These are phyloP conservation scores for Esteya vermicola DNA, from an alignment of 2,329 filamentous ascomycete genomes.

Conservation along the genomic window DNA sequence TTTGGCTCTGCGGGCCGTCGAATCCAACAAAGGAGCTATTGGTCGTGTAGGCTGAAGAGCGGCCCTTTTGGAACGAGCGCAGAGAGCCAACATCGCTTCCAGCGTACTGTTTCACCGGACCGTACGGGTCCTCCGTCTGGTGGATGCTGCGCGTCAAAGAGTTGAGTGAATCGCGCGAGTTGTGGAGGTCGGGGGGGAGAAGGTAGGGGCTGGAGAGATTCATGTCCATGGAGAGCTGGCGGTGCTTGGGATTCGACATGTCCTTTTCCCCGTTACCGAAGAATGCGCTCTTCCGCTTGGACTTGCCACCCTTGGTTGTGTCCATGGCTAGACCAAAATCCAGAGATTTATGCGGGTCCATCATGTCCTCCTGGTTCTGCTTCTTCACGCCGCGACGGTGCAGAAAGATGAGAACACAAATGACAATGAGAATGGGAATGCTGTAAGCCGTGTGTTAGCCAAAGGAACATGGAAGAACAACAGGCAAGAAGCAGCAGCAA, in stretches of 20 bases:
- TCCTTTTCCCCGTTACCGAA: constrained; percentile 42
- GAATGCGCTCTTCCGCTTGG: constrained; percentile 30
- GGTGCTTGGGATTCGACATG: constrained; percentile 29
- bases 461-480: too few species aligned
- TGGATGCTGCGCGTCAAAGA: constrained; percentile 67
- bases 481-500: constrained; percentile 11
- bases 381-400: constrained; percentile 66
- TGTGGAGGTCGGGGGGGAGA: constrained; percentile 68
- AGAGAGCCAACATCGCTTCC: constrained; percentile 41
- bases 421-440: constrained; percentile 56
- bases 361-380: constrained; percentile 61
- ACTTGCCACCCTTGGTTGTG: constrained; percentile 17
- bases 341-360: constrained; percentile 78
- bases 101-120: constrained; percentile 44
- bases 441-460: constrained; percentile 27
- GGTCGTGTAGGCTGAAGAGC: constrained; percentile 31
- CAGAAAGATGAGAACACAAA: constrained; percentile 57
- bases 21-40: too few species aligned
- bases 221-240: constrained; percentile 58
- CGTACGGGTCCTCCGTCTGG: constrained; percentile 73
- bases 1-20: too few species aligned
- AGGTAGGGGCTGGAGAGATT: constrained; percentile 76
- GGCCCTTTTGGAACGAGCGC: constrained; percentile 32
- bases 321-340: constrained; percentile 72
- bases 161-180: constrained; percentile 74